Conservation (phyloP, 2,329 filamentous ascomycete genomes). For the Mycosphaerelloides madeirae region DNA sequence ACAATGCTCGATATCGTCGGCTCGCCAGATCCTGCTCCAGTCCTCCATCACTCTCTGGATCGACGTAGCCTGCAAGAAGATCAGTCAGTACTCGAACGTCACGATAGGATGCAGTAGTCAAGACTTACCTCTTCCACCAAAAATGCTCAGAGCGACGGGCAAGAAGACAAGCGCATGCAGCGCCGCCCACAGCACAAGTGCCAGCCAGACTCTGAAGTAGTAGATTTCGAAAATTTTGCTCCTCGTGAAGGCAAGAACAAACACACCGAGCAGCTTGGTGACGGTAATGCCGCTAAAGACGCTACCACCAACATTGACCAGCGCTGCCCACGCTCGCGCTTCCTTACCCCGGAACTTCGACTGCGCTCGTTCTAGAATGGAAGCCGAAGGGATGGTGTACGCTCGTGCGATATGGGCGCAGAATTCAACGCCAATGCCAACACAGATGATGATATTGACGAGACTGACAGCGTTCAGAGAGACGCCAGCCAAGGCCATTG, state of each 20-base stretch:
- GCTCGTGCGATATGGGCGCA: constrained; percentile 94
- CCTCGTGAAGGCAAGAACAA: constrained; percentile 85
- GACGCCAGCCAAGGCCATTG: constrained; percentile 84
- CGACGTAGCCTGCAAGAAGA: constrained; percentile 63
- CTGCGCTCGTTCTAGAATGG: constrained; percentile 72
- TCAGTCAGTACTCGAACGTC: background rate
- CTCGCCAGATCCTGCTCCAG: constrained; percentile 83
- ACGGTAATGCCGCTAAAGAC: constrained; percentile 96
- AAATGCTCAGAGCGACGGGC: constrained; percentile 79
- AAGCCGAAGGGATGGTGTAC: constrained; percentile 85
- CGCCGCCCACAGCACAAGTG: constrained; percentile 83
- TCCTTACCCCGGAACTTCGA: constrained; percentile 75
- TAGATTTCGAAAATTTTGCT: constrained; percentile 99
- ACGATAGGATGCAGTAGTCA: background rate
- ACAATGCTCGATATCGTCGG: constrained; percentile 69
- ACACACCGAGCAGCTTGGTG: constrained; percentile 89
- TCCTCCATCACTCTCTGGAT: constrained; percentile 81
- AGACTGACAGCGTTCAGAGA: constrained; percentile 92
- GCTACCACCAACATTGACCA: constrained; percentile 90
- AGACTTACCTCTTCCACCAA: constrained; percentile 68
- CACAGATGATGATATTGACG: constrained; percentile 94
- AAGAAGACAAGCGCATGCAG: constrained; percentile 86
- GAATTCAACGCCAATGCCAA: constrained; percentile 95
- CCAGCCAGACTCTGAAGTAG: constrained; percentile 95
- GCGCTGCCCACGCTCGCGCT: constrained; percentile 82